Evolutionary conservation across 441 rosid genomes (phyloP).

Genomic region (Gossypium davidsonii): DNA sequence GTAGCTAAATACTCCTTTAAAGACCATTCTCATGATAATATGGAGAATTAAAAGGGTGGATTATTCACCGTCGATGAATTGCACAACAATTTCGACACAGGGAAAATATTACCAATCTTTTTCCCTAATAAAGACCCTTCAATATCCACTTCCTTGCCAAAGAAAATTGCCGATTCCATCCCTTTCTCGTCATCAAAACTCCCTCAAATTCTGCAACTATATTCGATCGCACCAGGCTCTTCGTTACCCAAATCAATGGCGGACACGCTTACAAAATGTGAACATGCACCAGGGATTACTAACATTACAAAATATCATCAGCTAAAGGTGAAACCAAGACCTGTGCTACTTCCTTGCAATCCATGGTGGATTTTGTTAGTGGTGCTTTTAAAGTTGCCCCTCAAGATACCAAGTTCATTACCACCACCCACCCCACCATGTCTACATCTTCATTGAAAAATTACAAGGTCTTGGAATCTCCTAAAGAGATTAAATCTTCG

Average conservation of each 20-base stretch:
- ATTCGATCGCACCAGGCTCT: conserved; percentile 48
- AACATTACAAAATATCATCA: too few species aligned
- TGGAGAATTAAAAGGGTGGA: conserved; percentile 2
- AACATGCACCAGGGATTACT: conserved; percentile 19
- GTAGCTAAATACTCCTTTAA: not conserved
- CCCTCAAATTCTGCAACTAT: conserved; percentile 41
- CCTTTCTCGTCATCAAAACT: conserved; percentile 40
- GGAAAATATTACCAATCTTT: conserved; percentile 21
- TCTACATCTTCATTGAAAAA: conserved; percentile 27
- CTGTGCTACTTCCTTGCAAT: conserved; percentile 61
- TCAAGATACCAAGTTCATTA: conserved; percentile 27
- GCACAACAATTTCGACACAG: conserved; percentile 22
- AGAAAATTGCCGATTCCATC: conserved; percentile 18
- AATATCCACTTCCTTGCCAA: conserved; percentile 26
- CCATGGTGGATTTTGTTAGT: conserved; percentile 52
- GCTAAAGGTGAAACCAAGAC: conserved; percentile 45
- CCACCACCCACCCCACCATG: conserved; percentile 24
- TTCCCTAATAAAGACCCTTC: conserved; percentile 23
- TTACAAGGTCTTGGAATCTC: conserved; percentile 40
- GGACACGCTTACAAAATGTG: conserved; percentile 47
- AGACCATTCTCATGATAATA: conserved; percentile 6
- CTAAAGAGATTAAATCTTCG: conserved; percentile 30
- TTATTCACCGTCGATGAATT: not conserved
- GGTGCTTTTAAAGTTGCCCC: conserved; percentile 31
- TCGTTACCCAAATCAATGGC: conserved; percentile 63